Percentiles rank a stretch among this genome's conserved stretches.
phyloP scores from a whole-genome alignment of 202 grass and related monocot genomes.

The Bolboschoenoplectus hybrid region DNA sequence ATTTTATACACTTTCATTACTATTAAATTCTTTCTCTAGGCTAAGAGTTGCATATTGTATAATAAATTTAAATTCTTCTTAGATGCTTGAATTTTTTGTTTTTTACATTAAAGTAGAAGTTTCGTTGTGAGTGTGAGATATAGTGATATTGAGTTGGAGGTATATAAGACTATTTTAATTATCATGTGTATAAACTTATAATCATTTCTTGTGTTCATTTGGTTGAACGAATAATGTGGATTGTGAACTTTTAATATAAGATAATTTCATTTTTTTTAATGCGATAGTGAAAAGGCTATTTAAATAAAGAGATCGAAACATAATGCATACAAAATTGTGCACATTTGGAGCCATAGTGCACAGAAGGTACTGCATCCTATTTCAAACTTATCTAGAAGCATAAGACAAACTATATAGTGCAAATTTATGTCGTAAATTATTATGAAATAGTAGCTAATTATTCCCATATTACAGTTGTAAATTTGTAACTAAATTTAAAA shows the following conservation, averaged over 20 bases:
- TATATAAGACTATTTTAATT: no score
- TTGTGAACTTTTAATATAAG: not conserved
- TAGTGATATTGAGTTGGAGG: no score
- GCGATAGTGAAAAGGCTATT: not conserved
- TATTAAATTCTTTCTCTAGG: no score
- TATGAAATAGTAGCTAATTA: not conserved
- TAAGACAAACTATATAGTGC: constrained; percentile 6
- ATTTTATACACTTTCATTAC: no score
- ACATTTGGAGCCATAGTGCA: not conserved
- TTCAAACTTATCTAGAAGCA: constrained; percentile 2
- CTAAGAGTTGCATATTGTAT: no score
- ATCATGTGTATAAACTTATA: no score
- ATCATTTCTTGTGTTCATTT: not conserved
- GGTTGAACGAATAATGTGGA: not conserved
- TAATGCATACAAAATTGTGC: constrained; percentile 21
- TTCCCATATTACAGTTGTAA: not conserved
- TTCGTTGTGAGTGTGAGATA: no score
- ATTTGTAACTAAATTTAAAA: not conserved
- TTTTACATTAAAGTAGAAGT: no score
- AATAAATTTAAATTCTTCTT: no score
- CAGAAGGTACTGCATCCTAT: constrained; percentile 6
- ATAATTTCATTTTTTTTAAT: not conserved
- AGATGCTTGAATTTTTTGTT: no score
- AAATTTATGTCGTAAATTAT: not conserved
- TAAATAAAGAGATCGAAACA: not conserved